Conservation (phyloP, 2,329 filamentous ascomycete genomes). For the Arthrobotrys megalospora region DNA sequence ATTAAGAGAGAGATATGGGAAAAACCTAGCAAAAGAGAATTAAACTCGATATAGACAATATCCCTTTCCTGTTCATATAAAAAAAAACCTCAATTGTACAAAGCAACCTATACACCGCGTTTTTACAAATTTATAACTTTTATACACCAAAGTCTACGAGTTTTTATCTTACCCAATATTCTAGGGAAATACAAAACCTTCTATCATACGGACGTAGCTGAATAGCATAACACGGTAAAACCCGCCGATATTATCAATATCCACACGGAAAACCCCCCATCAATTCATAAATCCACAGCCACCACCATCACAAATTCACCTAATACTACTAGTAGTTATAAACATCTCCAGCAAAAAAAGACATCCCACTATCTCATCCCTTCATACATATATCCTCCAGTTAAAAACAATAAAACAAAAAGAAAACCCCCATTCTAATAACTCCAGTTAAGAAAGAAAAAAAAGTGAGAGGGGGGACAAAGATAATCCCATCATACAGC, state of each 20-base stretch:
- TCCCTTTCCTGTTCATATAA: not conserved
- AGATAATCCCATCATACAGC: too few relatives aligned
- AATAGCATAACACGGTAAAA: too few relatives aligned
- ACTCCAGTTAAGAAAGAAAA: conserved; percentile 5
- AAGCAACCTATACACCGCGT: not conserved
- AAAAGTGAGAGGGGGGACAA: not conserved
- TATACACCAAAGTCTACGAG: not conserved
- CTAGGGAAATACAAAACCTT: too few relatives aligned
- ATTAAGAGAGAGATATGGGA: not conserved
- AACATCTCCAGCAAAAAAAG: too few relatives aligned
- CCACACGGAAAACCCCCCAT: too few relatives aligned
- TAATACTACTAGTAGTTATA: too few relatives aligned
- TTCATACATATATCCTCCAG: not conserved
- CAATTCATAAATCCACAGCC: too few relatives aligned
- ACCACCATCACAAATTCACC: too few relatives aligned
- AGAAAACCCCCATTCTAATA: conserved; percentile 5
- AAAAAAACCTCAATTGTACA: conserved; percentile 16
- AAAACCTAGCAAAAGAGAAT: not conserved
- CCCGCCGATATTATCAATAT: too few relatives aligned
- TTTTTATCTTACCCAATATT: too few relatives aligned
- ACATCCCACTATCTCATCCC: not conserved
- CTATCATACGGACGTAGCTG: too few relatives aligned
- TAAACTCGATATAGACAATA: too few relatives aligned
- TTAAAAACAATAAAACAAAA: not conserved
- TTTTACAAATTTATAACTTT: not conserved